Conservation (phyloP, 2,329 filamentous ascomycete species). For the Lomentospora prolificans region DNA sequence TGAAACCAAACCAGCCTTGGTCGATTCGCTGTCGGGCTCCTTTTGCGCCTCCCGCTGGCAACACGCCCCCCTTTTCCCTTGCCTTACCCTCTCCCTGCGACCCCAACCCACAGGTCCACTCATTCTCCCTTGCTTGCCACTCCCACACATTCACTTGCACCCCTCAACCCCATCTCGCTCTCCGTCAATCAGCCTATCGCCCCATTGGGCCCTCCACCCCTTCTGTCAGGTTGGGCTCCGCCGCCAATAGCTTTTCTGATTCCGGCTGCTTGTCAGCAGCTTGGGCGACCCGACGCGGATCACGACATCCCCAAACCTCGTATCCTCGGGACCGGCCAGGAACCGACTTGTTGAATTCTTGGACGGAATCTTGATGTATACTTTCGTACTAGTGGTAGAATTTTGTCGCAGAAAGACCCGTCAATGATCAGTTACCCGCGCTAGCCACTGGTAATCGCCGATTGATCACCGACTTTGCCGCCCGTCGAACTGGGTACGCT, state of each 20-base stretch:
- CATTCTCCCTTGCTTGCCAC: neutral
- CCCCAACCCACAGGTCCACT: too few relatives aligned
- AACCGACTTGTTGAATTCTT: neutral
- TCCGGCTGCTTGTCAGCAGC: neutral
- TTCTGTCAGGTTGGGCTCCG: neutral
- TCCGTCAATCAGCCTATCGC: neutral
- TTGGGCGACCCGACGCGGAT: neutral
- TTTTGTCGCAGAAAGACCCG: neutral
- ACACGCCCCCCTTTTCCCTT: neutral
- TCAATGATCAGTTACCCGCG: too few relatives aligned
- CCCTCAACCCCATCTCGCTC: neutral
- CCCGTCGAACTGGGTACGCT: neutral
- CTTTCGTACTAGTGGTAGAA: neutral
- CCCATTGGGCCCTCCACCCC: neutral
- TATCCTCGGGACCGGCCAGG: too few relatives aligned
- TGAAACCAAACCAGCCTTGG: slow-evolving; percentile 9
- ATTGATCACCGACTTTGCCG: neutral
- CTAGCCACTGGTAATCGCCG: too few relatives aligned
- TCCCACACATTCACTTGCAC: neutral
- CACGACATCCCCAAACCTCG: neutral
- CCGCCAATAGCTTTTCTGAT: neutral
- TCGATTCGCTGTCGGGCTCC: neutral
- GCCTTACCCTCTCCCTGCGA: too few relatives aligned
- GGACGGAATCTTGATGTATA: neutral
- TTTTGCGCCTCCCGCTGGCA: neutral